Conservation (phyloP, 148 eudicot genomes). For the Chenopodium album region DNA sequence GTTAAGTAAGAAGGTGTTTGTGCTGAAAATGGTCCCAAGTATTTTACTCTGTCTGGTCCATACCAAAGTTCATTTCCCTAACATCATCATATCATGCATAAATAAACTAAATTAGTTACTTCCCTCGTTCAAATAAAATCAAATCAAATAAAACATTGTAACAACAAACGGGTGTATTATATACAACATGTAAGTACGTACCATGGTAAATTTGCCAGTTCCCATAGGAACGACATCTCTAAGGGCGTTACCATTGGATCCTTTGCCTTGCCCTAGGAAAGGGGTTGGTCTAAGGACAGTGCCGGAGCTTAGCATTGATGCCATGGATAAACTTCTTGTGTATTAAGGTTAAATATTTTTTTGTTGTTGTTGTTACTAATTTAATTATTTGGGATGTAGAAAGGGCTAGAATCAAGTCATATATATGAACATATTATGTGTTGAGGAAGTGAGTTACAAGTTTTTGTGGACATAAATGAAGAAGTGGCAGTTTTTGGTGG, state of each 20-base stretch:
- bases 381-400: constrained; percentile 11
- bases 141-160: no score
- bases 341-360: not conserved
- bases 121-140: not conserved
- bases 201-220: constrained; percentile 64
- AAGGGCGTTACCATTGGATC: constrained; percentile 51
- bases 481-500: constrained; percentile 36
- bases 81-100: constrained; percentile 1
- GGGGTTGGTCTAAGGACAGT: constrained; percentile 67
- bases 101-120: not conserved
- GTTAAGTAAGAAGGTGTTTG: constrained; percentile 85
- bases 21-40: constrained; percentile 92
- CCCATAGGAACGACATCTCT: constrained; percentile 73
- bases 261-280: constrained; percentile 68
- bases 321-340: constrained; percentile 29
- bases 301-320: constrained; percentile 59
- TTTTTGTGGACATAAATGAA: constrained; percentile 40
- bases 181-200: constrained; percentile 11
- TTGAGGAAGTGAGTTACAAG: constrained; percentile 15
- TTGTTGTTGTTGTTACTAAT: not conserved
- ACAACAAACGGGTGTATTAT: no score
- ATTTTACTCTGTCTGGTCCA: constrained; percentile 86
- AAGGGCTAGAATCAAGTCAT: constrained; percentile 8
- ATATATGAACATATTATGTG: constrained; percentile 23
- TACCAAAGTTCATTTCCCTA: constrained; percentile 88